Conservation (phyloP, 768 basidiomycete genomes). For the Kwoniella sp. region DNA sequence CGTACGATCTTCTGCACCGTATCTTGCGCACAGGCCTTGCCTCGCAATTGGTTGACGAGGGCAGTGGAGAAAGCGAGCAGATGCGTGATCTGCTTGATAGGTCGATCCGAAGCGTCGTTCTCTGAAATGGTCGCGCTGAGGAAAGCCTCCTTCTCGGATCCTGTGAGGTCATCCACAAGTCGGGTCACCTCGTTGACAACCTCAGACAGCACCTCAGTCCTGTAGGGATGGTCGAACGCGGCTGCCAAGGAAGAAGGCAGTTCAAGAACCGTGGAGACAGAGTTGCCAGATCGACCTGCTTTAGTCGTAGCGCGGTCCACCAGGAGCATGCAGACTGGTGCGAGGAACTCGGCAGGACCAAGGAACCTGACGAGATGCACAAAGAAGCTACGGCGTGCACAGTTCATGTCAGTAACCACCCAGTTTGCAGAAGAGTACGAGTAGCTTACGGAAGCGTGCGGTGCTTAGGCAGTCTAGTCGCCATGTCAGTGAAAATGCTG, state of each 20-base stretch:
- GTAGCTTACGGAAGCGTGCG: conserved; percentile 75
- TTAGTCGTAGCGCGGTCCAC: conserved; percentile 75
- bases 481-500: conserved; percentile 89
- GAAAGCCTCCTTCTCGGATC: conserved; percentile 56
- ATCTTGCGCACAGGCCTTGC: conserved; percentile 38
- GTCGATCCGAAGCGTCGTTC: conserved; percentile 27
- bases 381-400: conserved; percentile 69
- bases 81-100: conserved; percentile 66
- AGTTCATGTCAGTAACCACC: not conserved
- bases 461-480: conserved; percentile 87
- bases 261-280: conserved; percentile 65
- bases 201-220: conserved; percentile 62
- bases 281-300: conserved; percentile 62
- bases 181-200: conserved; percentile 69
- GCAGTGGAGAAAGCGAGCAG: conserved; percentile 63
- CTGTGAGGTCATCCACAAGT: conserved; percentile 57
- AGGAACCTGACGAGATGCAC: conserved; percentile 80
- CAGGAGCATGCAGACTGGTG: conserved; percentile 80
- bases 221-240: conserved; percentile 39
- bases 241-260: conserved; percentile 66
- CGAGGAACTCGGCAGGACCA: conserved; percentile 76
- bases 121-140: conserved; percentile 59
- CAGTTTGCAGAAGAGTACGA: not conserved
- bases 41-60: conserved; percentile 52
- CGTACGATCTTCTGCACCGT: conserved; percentile 31